These are phyloP conservation scores for Zymoseptoria passerinii DNA, from an alignment of 2,329 filamentous ascomycete species.

Conservation along the genomic window DNA sequence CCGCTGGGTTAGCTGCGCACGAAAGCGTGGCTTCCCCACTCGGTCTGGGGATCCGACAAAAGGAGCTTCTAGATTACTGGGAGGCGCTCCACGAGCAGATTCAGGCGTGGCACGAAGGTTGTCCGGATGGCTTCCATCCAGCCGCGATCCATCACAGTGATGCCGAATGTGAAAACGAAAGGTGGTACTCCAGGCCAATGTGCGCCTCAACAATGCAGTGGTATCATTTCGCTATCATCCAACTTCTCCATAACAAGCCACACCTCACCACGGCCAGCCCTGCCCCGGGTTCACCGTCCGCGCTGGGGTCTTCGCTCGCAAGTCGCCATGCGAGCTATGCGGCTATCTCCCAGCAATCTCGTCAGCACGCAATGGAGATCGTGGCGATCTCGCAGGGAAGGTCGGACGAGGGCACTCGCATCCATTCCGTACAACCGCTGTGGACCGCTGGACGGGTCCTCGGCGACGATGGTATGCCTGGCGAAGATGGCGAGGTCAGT, in stretches of 20 bases:
- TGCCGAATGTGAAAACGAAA: conserved; percentile 46
- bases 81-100: conserved; percentile 48
- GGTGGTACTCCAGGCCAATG: conserved; percentile 46
- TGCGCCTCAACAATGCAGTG: conserved; percentile 58
- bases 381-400: conserved; percentile 51
- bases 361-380: conserved; percentile 53
- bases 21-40: conserved; percentile 27
- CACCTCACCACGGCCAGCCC: conserved; percentile 41
- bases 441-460: conserved; percentile 57
- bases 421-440: conserved; percentile 51
- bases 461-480: conserved; percentile 32
- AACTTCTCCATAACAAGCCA: conserved; percentile 53
- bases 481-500: conserved; percentile 13
- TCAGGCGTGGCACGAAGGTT: conserved; percentile 50
- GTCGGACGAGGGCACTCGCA: conserved; percentile 48
- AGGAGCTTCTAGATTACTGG: conserved; percentile 46
- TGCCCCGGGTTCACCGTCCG: background rate
- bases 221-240: conserved; percentile 56
- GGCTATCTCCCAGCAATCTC: conserved; percentile 47
- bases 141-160: conserved; percentile 49
- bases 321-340: conserved; percentile 50
- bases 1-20: conserved; percentile 45
- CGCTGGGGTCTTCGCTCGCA: conserved; percentile 38
- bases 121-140: conserved; percentile 53
- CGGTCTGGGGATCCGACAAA: conserved; percentile 42